Conservation (phyloP, 2,329 filamentous ascomycete species). For the Colletotrichum destructivum region DNA sequence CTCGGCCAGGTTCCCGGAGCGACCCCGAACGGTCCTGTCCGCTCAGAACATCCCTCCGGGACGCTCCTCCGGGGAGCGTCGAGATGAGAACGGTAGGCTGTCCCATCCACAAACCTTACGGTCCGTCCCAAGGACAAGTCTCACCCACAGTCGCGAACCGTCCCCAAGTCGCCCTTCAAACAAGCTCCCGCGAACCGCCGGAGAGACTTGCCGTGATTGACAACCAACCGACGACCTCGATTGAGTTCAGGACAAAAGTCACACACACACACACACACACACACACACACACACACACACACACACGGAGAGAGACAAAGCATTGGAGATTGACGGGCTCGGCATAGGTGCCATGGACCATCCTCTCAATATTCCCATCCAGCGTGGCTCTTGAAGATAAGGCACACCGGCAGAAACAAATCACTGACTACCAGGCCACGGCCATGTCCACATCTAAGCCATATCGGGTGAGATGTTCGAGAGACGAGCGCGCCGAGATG, state of each 20-base stretch:
- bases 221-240: constrained; percentile 1
- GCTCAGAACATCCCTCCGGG: not conserved
- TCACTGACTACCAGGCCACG: no score
- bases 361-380: no score
- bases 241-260: constrained; percentile 15
- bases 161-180: no score
- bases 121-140: no score
- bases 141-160: no score
- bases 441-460: not conserved
- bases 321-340: not conserved
- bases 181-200: no score
- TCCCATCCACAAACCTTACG: no score
- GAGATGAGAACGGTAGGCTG: no score
- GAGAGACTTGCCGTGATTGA: not conserved
- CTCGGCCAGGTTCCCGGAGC: not conserved
- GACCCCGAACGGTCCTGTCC: no score
- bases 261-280: not conserved
- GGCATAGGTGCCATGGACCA: not conserved
- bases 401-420: no score
- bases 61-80: no score
- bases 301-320: not conserved
- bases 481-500: not conserved
- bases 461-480: not conserved
- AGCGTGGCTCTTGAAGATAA: not conserved
- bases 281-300: not conserved